phyloP scores from a whole-genome alignment of 2,329 filamentous ascomycete species.

The Colletotrichum liriopes region DNA sequence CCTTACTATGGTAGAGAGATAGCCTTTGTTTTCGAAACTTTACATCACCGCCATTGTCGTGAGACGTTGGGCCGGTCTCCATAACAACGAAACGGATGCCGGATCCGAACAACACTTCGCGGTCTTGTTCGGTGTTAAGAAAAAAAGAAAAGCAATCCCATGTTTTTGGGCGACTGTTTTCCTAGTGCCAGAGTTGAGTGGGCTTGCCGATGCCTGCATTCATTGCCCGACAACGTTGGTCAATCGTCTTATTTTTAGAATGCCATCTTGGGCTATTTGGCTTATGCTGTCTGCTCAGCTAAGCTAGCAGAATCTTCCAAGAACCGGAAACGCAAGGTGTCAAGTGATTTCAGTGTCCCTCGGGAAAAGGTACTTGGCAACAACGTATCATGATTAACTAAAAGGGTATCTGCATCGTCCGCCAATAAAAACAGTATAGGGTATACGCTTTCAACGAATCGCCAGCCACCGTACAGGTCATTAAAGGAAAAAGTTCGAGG shows the following conservation, averaged over 20 bases:
- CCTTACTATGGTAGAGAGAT: background rate
- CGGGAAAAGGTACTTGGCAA: background rate
- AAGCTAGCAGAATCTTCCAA: slow-evolving; percentile 1
- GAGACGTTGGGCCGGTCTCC: background rate
- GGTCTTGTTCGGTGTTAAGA: slow-evolving; percentile 5
- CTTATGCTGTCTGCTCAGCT: slow-evolving; percentile 16
- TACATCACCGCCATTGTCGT: background rate
- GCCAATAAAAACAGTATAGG: slow-evolving; percentile 24
- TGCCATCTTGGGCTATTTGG: slow-evolving; percentile 12
- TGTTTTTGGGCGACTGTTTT: background rate
- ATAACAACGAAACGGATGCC: slow-evolving; percentile 2
- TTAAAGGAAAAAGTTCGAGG: background rate
- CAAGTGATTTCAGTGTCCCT: background rate
- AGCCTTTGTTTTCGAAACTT: background rate
- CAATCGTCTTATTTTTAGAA: slow-evolving; percentile 23
- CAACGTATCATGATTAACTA: slow-evolving; percentile 2
- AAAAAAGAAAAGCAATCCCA: background rate
- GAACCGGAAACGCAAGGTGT: background rate
- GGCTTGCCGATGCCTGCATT: slow-evolving; percentile 8
- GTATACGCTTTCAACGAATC: slow-evolving; percentile 37
- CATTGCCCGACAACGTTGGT: background rate
- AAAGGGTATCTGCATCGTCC: slow-evolving; percentile 32
- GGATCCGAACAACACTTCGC: slow-evolving; percentile 3
- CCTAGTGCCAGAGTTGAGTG: background rate
- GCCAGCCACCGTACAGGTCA: slow-evolving; percentile 8